Evolutionary conservation across 352 stramenopile genomes (phyloP).

Genomic region (Globisporangium rhizosaccharum): DNA sequence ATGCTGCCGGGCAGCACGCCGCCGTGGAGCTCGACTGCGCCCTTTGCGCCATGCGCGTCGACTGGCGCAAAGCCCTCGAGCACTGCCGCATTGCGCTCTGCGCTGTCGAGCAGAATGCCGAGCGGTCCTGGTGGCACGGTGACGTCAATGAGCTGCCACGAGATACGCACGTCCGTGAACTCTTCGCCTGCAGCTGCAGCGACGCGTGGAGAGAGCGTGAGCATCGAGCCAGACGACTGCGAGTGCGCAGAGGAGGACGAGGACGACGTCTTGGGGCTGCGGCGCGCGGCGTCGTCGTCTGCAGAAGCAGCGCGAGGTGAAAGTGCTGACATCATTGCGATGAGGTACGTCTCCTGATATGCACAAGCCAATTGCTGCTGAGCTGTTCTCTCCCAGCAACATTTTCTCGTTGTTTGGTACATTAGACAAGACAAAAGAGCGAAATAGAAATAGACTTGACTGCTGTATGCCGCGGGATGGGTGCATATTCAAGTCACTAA

Average conservation of each 20-base stretch:
- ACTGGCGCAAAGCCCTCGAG: conserved; percentile 64
- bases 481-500: too few relatives aligned
- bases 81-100: conserved; percentile 26
- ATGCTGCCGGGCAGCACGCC: conserved; percentile 35
- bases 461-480: too few relatives aligned
- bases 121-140: conserved; percentile 49
- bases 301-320: too few relatives aligned
- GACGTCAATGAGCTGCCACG: conserved; percentile 33
- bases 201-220: conserved; percentile 1
- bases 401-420: too few relatives aligned
- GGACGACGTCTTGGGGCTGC: not conserved
- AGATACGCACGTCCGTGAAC: conserved; percentile 5
- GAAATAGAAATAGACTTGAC: too few relatives aligned
- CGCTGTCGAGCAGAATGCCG: conserved; percentile 62
- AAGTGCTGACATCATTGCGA: too few relatives aligned
- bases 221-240: conserved; percentile 3
- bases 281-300: too few relatives aligned
- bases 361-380: too few relatives aligned
- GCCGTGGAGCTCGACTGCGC: conserved; percentile 39
- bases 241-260: conserved; percentile 3
- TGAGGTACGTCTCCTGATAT: too few relatives aligned
- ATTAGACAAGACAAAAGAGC: too few relatives aligned
- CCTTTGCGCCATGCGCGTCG: conserved; percentile 25
- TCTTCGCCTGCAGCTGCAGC: conserved; percentile 8
- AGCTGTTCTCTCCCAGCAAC: too few relatives aligned